Conservation (phyloP, 2,329 filamentous ascomycete species). For the Pseudofabraea citricarpa region DNA sequence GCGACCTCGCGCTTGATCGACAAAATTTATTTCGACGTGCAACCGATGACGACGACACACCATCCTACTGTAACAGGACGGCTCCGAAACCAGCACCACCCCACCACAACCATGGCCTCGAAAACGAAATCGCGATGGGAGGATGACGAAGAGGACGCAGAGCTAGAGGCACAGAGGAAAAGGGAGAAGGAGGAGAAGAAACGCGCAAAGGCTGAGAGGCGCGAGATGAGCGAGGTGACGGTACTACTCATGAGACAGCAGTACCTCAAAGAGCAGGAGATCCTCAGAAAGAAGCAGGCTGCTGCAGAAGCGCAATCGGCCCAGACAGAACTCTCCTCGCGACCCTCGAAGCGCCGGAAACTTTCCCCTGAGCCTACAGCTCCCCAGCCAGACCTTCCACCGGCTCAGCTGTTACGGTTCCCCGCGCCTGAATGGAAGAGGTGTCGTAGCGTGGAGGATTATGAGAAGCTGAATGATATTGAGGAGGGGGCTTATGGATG, state of each 20-base stretch:
- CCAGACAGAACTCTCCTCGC: conserved; percentile 36
- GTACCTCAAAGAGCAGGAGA: conserved; percentile 48
- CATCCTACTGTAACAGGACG: too few relatives aligned
- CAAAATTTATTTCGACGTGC: conserved; percentile 9
- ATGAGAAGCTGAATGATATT: conserved; percentile 91
- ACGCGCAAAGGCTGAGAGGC: conserved; percentile 75
- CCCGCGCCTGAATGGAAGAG: conserved; percentile 61
- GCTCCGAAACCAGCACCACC: too few relatives aligned
- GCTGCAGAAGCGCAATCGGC: conserved; percentile 26
- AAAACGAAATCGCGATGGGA: conserved; percentile 72
- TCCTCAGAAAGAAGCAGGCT: conserved; percentile 23
- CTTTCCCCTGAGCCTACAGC: conserved; percentile 30
- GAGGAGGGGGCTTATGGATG: conserved; percentile 96
- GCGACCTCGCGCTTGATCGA: conserved; percentile 3
- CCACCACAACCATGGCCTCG: conserved; percentile 20
- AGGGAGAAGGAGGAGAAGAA: conserved; percentile 87
- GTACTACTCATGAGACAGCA: too few relatives aligned
- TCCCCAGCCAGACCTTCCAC: conserved; percentile 28
- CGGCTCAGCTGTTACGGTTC: conserved; percentile 65
- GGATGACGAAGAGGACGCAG: conserved; percentile 75
- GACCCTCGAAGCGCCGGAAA: conserved; percentile 59
- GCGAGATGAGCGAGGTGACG: too few relatives aligned
- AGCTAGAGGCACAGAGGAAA: conserved; percentile 66
- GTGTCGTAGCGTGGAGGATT: conserved; percentile 77
- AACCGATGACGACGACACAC: conserved; percentile 5